Evolutionary conservation across 768 basidiomycete genomes (phyloP).

Genomic region (Roridomyces roridus): DNA sequence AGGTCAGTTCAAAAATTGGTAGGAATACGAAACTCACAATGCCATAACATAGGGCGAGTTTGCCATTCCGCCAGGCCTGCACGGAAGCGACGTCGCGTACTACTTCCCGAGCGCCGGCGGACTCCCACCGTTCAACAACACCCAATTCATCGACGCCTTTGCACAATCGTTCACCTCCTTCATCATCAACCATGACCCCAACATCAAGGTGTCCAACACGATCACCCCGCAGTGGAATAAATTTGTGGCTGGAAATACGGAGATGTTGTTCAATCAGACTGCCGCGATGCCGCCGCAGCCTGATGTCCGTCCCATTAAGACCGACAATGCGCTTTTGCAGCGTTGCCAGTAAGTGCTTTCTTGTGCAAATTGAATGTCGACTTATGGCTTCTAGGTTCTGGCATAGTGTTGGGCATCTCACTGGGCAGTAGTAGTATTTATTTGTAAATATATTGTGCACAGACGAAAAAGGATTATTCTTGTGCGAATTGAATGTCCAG

Average conservation of each 20-base stretch:
- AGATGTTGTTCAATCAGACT: constrained; percentile 16
- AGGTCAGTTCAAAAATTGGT: constrained; percentile 26
- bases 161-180: constrained; percentile 13
- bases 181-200: constrained; percentile 7
- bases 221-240: constrained; percentile 8
- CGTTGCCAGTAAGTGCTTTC: neutral
- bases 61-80: constrained; percentile 32
- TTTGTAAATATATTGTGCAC: too few species aligned
- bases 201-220: neutral
- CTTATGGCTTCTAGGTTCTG: constrained; percentile 18
- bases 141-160: constrained; percentile 13
- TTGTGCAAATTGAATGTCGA: neutral
- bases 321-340: neutral
- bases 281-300: neutral
- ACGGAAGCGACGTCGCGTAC: constrained; percentile 31
- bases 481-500: too few species aligned
- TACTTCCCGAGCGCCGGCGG: constrained; percentile 35
- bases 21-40: neutral
- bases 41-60: constrained; percentile 30
- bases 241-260: neutral
- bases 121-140: constrained; percentile 16
- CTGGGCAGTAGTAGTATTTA: constrained; percentile 20
- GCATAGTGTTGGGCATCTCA: constrained; percentile 19
- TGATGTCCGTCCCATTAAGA: neutral
- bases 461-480: too few species aligned